These are phyloP conservation scores for Trichaptum fuscoviolaceum DNA, from an alignment of 768 basidiomycete species.

Conservation along the genomic window DNA sequence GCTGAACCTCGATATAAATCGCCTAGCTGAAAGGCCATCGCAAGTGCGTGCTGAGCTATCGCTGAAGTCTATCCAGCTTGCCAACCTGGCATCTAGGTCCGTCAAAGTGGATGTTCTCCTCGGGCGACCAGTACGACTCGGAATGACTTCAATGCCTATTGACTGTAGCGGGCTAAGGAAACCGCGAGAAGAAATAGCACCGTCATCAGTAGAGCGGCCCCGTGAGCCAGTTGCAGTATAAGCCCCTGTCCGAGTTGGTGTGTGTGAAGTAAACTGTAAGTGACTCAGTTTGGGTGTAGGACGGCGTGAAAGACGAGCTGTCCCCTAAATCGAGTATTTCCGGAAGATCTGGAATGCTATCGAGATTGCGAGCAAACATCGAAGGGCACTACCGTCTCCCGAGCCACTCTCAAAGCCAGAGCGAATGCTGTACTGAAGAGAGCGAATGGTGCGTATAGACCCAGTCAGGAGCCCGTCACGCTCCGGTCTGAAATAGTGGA, in stretches of 20 bases:
- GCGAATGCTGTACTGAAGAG: slow-evolving; percentile 42
- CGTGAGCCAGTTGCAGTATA: background rate
- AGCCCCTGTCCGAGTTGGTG: background rate
- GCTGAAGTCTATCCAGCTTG: slow-evolving; percentile 25
- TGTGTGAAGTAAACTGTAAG: too few species aligned
- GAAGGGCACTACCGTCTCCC: slow-evolving; percentile 62
- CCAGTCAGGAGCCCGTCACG: slow-evolving; percentile 45
- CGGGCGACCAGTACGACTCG: slow-evolving; percentile 53
- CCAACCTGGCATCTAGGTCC: slow-evolving; percentile 63
- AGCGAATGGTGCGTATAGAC: slow-evolving; percentile 69
- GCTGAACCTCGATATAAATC: background rate
- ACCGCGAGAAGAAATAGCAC: slow-evolving; percentile 53
- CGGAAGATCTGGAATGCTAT: slow-evolving; percentile 40
- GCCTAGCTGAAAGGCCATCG: background rate
- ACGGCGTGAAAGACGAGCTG: background rate
- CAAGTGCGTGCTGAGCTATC: background rate
- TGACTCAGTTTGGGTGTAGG: background rate
- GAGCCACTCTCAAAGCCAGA: slow-evolving; percentile 21
- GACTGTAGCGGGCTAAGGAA: slow-evolving; percentile 49
- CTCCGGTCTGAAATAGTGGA: slow-evolving; percentile 44
- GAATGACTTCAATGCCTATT: slow-evolving; percentile 24
- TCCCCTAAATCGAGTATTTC: slow-evolving; percentile 60
- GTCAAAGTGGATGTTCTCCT: slow-evolving; percentile 70
- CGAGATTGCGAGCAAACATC: slow-evolving; percentile 72
- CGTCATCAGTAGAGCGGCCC: slow-evolving; percentile 69